Evolutionary conservation across 2,329 filamentous ascomycete genomes (phyloP).

Genomic region (Hypoxylon sp.): DNA sequence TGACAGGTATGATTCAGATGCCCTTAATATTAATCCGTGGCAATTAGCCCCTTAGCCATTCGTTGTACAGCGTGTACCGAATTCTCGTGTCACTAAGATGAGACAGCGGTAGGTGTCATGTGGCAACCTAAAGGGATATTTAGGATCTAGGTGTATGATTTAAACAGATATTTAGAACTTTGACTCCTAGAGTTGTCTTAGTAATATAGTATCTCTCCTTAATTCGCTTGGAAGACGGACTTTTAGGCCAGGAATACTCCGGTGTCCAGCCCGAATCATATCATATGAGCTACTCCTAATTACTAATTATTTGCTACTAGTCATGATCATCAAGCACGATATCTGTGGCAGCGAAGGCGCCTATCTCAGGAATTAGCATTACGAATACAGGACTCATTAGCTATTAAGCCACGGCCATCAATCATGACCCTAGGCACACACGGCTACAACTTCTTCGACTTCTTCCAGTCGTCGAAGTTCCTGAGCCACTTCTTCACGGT

Average conservation of each 20-base stretch:
- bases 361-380: not conserved
- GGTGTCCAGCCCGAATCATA: not conserved
- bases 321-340: not conserved
- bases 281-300: constrained; percentile 1
- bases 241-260: not conserved
- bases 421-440: not conserved
- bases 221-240: not conserved
- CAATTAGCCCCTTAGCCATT: too few relatives aligned
- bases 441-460: constrained; percentile 26
- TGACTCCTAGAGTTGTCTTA: not conserved
- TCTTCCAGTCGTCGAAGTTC: constrained; percentile 52
- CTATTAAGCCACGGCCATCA: not conserved
- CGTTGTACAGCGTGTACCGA: too few relatives aligned
- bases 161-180: too few relatives aligned
- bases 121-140: too few relatives aligned
- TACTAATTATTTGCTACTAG: constrained; percentile 4
- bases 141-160: too few relatives aligned
- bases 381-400: not conserved
- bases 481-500: constrained; percentile 65
- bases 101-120: too few relatives aligned
- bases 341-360: not conserved
- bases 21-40: too few relatives aligned
- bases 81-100: too few relatives aligned
- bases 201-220: not conserved
- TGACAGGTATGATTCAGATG: too few relatives aligned